Conservation (phyloP, 2,329 filamentous ascomycete genomes). For the Biscogniauxia marginata region DNA sequence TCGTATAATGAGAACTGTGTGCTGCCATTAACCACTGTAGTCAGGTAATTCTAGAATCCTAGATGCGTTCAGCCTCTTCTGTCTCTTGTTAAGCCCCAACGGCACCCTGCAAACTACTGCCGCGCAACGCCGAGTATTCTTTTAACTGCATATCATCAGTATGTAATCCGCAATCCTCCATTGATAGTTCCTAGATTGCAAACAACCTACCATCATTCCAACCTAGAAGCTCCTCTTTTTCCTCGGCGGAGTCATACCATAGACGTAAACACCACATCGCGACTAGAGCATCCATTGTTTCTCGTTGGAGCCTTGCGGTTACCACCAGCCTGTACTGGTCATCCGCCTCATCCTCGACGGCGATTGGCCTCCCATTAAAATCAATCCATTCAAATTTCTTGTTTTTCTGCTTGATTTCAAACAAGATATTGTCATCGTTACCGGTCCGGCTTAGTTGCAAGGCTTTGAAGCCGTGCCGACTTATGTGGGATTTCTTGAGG, state of each 20-base stretch:
- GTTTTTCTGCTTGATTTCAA: conserved; percentile 7
- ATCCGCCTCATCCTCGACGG: conserved; percentile 7
- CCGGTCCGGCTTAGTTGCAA: neutral
- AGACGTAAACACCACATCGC: conserved; percentile 13
- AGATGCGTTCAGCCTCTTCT: too few relatives aligned
- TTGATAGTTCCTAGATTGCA: conserved; percentile 3
- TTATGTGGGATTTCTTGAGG: conserved; percentile 7
- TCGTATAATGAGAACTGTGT: too few relatives aligned
- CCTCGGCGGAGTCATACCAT: conserved; percentile 9
- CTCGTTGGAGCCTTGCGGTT: conserved; percentile 5
- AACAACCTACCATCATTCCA: conserved; percentile 3
- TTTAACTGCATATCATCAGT: neutral
- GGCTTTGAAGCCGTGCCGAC: neutral
- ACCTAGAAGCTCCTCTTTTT: neutral
- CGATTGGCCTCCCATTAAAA: conserved; percentile 4
- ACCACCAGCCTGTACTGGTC: conserved; percentile 9
- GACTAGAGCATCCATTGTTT: conserved; percentile 7
- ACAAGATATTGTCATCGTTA: conserved; percentile 2
- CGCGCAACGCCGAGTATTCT: neutral
- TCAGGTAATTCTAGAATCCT: too few relatives aligned
- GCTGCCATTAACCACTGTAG: too few relatives aligned
- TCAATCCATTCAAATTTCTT: conserved; percentile 11
- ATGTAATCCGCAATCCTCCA: neutral
- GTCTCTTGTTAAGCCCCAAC: too few relatives aligned
- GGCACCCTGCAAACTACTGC: neutral